A percentile compares a stretch with the other conserved stretches of the same genome.
These are phyloP conservation scores for Ajuga reptans DNA, from an alignment of 305 asterid genomes.

Conservation along the genomic window DNA sequence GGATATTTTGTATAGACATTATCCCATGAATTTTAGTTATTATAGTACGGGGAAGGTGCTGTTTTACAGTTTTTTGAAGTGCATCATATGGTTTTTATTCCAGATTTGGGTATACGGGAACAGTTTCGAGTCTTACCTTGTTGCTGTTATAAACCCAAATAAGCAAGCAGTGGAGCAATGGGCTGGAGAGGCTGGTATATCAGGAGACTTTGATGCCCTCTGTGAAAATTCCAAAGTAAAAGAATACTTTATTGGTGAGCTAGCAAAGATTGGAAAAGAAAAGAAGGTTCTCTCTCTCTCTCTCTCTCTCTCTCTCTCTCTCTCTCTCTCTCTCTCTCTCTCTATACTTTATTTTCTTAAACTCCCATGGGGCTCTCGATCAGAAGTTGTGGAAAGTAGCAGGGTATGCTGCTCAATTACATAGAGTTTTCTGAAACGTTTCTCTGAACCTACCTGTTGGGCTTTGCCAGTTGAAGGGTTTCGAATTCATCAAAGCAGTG, in stretches of 20 bases:
- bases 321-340: neutral
- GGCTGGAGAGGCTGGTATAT: conserved; percentile 57
- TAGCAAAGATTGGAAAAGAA: conserved; percentile 55
- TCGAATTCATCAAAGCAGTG: conserved; percentile 66
- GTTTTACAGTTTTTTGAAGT: neutral
- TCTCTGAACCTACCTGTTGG: conserved; percentile 10
- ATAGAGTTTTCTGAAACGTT: neutral
- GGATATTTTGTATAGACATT: neutral
- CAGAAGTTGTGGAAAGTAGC: neutral
- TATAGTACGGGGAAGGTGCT: neutral
- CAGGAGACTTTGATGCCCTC: conserved; percentile 60
- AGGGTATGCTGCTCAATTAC: neutral
- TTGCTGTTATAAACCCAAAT: conserved; percentile 73
- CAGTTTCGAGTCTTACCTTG: conserved; percentile 83
- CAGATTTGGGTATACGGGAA: conserved; percentile 92
- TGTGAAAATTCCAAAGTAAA: conserved; percentile 60
- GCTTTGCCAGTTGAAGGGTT: conserved; percentile 71
- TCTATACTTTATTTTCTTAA: neutral
- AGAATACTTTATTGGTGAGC: conserved; percentile 64
- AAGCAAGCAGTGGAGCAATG: conserved; percentile 54
- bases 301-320: neutral
- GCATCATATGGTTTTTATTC: conserved; percentile 9
- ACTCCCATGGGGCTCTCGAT: neutral
- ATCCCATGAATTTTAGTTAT: neutral
- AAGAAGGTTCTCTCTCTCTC: conserved; percentile 51